Percentiles rank a stretch among this genome's conserved stretches.
Conservation (phyloP, 352 stramenopile species). For the Pythium dissimile region DNA sequence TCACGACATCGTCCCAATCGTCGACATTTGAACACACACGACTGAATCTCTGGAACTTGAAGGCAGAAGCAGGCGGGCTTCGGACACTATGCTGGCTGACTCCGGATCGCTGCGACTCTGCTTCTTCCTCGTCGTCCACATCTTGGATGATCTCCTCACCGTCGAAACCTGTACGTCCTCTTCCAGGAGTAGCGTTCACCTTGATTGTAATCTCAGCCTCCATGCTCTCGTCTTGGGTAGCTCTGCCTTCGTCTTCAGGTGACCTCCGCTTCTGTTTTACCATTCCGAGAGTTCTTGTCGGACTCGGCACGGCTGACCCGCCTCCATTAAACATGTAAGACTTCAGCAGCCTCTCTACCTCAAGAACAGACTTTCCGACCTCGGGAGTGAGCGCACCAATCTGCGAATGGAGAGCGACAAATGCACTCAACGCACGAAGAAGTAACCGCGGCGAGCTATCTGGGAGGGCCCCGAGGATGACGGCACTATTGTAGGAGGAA, state of each 20-base stretch:
- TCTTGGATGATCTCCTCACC: constrained; percentile 1
- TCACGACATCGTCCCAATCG: constrained; percentile 32
- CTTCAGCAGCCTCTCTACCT: constrained; percentile 69
- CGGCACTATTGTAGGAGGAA: constrained; percentile 30
- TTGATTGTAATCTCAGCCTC: not conserved
- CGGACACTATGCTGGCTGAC: constrained; percentile 5
- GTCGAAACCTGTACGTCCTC: not conserved
- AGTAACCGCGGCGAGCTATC: constrained; percentile 43
- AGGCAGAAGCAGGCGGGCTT: constrained; percentile 20
- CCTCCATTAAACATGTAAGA: constrained; percentile 15
- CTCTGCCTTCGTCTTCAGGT: not conserved
- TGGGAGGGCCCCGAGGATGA: constrained; percentile 41
- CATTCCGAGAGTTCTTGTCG: not conserved
- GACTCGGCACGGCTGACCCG: not conserved
- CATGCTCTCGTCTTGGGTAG: not conserved
- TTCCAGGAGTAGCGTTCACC: not conserved
- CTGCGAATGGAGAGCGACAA: constrained; percentile 73
- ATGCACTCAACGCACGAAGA: constrained; percentile 52
- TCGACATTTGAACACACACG: constrained; percentile 45
- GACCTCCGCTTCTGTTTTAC: not conserved
- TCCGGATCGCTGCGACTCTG: constrained; percentile 1
- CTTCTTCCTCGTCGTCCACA: not conserved
- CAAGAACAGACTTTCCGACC: constrained; percentile 54
- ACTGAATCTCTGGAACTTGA: constrained; percentile 27
- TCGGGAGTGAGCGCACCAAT: constrained; percentile 69